These are phyloP conservation scores for Daedaleopsis sinensis DNA, from an alignment of 768 basidiomycete species.

Conservation along the genomic window DNA sequence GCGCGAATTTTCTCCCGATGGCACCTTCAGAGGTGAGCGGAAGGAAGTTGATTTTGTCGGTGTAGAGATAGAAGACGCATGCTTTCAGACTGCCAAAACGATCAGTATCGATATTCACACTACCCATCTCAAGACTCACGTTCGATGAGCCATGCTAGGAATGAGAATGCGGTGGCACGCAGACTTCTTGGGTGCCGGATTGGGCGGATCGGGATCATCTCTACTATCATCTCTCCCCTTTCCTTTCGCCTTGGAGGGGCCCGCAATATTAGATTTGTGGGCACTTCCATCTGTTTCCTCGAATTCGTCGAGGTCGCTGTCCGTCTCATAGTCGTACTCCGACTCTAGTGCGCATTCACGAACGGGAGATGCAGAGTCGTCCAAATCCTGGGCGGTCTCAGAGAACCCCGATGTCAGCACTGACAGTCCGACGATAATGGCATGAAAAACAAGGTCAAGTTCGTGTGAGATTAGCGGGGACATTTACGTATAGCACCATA, in stretches of 20 bases:
- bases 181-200: not conserved
- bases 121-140: conserved; percentile 23
- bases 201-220: not conserved
- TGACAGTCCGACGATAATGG: no score
- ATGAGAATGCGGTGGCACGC: conserved; percentile 15
- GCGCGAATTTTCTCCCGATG: conserved; percentile 3
- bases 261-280: no score
- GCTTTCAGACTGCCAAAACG: conserved; percentile 38
- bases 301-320: conserved; percentile 28
- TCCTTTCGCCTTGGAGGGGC: not conserved
- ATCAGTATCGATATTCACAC: not conserved
- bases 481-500: not conserved
- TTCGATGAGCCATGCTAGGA: conserved; percentile 20
- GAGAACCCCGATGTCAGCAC: conserved; percentile 23
- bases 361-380: not conserved
- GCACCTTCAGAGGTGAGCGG: conserved; percentile 31
- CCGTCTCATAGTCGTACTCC: conserved; percentile 28
- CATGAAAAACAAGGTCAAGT: no score
- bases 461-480: not conserved
- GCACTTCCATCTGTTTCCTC: conserved; percentile 4
- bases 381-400: conserved; percentile 7
- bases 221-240: not conserved
- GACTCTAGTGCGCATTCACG: conserved; percentile 1
- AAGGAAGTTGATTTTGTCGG: conserved; percentile 34
- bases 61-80: conserved; percentile 44